Evolutionary conservation across 306 rosid species (phyloP).

Genomic region (Prunus persica): DNA sequence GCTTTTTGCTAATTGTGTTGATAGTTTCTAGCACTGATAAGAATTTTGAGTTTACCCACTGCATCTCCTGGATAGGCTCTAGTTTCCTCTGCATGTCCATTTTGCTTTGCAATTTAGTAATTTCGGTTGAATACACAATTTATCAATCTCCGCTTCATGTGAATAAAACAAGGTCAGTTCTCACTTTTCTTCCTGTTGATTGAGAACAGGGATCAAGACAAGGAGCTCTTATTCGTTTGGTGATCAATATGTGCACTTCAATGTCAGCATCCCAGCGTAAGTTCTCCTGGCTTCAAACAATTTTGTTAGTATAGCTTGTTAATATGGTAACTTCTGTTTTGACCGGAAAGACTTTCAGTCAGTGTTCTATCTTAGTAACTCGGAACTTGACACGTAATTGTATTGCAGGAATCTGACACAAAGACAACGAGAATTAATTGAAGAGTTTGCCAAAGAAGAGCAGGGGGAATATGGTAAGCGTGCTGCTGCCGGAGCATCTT

Average conservation of each 20-base stretch:
- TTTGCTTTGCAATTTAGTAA: background rate
- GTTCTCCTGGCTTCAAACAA: conserved; percentile 8
- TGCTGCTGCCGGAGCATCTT: conserved; percentile 39
- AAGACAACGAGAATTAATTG: conserved; percentile 74
- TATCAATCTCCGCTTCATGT: background rate
- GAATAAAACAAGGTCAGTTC: background rate
- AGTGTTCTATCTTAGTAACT: background rate
- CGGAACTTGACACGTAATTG: background rate
- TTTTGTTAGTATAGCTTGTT: background rate
- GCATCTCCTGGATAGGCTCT: no score
- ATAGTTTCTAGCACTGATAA: background rate
- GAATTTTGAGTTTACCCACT: background rate
- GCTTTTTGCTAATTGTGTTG: background rate
- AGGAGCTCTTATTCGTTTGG: conserved; percentile 64
- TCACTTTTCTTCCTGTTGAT: background rate
- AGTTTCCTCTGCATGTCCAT: background rate
- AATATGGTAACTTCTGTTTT: background rate
- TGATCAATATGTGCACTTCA: conserved; percentile 88
- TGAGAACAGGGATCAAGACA: conserved; percentile 60
- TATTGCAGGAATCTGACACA: conserved; percentile 61
- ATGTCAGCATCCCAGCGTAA: conserved; percentile 74
- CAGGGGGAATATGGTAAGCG: conserved; percentile 26
- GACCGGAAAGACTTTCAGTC: background rate
- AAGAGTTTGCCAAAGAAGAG: conserved; percentile 72
- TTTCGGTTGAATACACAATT: background rate